phyloP scores from a whole-genome alignment of 805 yeast genomes.

The Pichia nanzhaoensis region DNA sequence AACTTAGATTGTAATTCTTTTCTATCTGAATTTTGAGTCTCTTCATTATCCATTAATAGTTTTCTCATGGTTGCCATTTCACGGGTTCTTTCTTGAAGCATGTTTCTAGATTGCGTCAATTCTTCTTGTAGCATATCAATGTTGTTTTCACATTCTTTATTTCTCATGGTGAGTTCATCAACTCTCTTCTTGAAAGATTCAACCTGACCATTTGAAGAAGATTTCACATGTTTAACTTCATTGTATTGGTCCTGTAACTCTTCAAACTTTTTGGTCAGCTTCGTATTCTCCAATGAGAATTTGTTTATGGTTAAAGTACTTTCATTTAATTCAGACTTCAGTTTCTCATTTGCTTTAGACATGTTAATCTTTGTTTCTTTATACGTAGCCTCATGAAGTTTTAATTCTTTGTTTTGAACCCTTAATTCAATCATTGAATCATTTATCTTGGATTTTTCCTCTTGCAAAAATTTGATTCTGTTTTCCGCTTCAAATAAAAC shows the following conservation, averaged over 20 bases:
- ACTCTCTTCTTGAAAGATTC: conserved; percentile 56
- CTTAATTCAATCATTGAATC: conserved; percentile 34
- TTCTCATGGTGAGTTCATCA: conserved; percentile 62
- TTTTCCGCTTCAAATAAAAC: conserved; percentile 33
- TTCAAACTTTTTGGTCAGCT: conserved; percentile 34
- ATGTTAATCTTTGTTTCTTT: conserved; percentile 35
- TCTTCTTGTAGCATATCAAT: conserved; percentile 75
- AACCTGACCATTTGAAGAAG: conserved; percentile 32
- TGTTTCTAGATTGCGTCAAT: conserved; percentile 61
- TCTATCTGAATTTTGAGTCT: conserved; percentile 42
- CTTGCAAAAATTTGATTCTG: conserved; percentile 32
- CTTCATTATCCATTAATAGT: conserved; percentile 62
- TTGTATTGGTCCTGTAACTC: conserved; percentile 34
- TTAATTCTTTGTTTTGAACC: conserved; percentile 36
- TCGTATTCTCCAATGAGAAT: conserved; percentile 38
- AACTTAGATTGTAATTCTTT: conserved; percentile 52
- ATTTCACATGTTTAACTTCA: conserved; percentile 29
- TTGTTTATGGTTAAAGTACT: conserved; percentile 34
- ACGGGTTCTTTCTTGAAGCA: conserved; percentile 72
- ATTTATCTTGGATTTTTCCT: conserved; percentile 35
- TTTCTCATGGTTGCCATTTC: conserved; percentile 72
- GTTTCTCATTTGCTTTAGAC: conserved; percentile 36
- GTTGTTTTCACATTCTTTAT: conserved; percentile 55
- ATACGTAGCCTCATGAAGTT: conserved; percentile 30
- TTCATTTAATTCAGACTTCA: conserved; percentile 28